Conservation (phyloP, 2,329 filamentous ascomycete genomes). For the Amylocarpus encephaloides region DNA sequence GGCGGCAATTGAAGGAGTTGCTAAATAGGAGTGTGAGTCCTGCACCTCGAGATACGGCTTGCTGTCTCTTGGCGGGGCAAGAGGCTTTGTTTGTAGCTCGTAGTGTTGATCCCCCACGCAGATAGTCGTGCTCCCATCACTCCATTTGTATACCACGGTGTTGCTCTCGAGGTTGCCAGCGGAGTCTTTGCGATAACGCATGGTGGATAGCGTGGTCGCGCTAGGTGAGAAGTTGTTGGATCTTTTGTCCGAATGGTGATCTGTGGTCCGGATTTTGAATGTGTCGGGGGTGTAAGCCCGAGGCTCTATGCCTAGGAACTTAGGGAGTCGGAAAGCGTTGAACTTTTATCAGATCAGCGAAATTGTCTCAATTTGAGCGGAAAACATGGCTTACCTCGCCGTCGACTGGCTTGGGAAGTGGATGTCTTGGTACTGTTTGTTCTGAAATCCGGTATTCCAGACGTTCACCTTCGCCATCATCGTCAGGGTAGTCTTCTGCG, state of each 20-base stretch:
- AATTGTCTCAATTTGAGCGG: not conserved
- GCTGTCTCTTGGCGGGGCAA: constrained; percentile 50
- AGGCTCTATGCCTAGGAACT: constrained; percentile 65
- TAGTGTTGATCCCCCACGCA: constrained; percentile 72
- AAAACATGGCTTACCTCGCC: constrained; percentile 47
- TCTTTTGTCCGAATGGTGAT: constrained; percentile 43
- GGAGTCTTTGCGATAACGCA: constrained; percentile 63
- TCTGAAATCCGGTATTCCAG: constrained; percentile 52
- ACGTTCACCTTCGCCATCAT: constrained; percentile 34
- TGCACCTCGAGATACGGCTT: constrained; percentile 59
- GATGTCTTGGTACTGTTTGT: constrained; percentile 61
- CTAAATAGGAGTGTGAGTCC: constrained; percentile 71
- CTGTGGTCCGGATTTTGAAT: constrained; percentile 57
- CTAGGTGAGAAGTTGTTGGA: constrained; percentile 47
- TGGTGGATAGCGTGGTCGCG: constrained; percentile 55
- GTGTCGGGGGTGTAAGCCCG: constrained; percentile 58
- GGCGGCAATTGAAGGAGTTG: constrained; percentile 61
- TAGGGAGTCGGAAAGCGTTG: constrained; percentile 64
- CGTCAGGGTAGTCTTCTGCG: constrained; percentile 31
- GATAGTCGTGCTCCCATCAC: constrained; percentile 69
- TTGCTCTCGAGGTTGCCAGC: constrained; percentile 67
- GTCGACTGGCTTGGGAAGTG: constrained; percentile 63
- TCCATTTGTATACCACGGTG: constrained; percentile 69
- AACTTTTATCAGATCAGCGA: constrained; percentile 45
- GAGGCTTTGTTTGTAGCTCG: constrained; percentile 63